Percentiles rank a stretch among this genome's conserved stretches.
Conservation (phyloP, 129 eudicot genomes). For the Glebionis coronaria region DNA sequence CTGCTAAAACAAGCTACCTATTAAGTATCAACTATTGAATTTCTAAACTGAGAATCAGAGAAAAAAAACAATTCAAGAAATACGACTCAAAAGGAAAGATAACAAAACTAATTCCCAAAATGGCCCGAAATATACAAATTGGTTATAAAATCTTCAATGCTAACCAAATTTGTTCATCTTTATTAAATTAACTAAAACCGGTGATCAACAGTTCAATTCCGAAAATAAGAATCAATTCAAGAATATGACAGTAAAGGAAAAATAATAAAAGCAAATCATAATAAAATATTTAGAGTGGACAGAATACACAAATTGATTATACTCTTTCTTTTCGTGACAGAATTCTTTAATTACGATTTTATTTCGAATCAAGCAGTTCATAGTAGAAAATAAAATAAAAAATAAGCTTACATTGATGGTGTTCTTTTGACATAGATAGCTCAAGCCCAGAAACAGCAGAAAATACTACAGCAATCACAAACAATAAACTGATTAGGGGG, state of each 20-base stretch:
- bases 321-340: not conserved
- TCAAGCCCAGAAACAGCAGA: slow-evolving; percentile 94
- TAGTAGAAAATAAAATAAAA: not conserved
- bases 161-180: not conserved
- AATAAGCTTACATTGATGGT: slow-evolving; percentile 70
- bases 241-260: not conserved
- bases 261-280: not conserved
- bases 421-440: slow-evolving; percentile 71
- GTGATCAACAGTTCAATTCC: slow-evolving; percentile 3
- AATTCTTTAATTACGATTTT: not conserved
- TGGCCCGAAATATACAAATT: not conserved
- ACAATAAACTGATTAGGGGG: not conserved
- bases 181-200: not conserved
- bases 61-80: no score
- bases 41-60: no score
- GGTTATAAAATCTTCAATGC: no score
- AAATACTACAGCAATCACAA: slow-evolving; percentile 59
- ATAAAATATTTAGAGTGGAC: not conserved
- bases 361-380: slow-evolving; percentile 3
- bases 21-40: no score
- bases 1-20: not conserved
- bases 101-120: not conserved
- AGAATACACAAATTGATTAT: not conserved
- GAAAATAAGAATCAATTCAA: not conserved
- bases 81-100: not conserved